phyloP scores from a whole-genome alignment of 208 protist genomes.

The Endotrypanum monterogeii region DNA sequence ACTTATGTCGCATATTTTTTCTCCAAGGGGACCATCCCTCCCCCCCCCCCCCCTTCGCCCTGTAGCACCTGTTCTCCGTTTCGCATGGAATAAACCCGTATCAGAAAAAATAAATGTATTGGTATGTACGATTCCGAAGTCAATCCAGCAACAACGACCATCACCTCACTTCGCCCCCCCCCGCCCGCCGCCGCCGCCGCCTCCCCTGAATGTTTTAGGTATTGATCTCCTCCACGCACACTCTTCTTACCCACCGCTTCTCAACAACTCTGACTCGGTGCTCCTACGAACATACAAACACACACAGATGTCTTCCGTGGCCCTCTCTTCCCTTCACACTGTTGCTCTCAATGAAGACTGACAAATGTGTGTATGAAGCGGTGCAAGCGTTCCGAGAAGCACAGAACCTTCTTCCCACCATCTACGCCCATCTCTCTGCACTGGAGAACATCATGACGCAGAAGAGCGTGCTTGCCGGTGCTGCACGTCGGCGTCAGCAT shows the following conservation, averaged over 20 bases:
- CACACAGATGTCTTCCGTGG: not conserved
- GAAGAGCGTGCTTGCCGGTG: slow-evolving; percentile 40
- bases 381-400: slow-evolving; percentile 72
- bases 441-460: slow-evolving; percentile 61
- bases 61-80: not conserved
- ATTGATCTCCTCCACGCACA: not conserved
- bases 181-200: too few species aligned
- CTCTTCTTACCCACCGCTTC: not conserved
- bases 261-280: not conserved
- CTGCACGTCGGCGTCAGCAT: slow-evolving; percentile 38
- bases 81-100: not conserved
- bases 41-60: not conserved
- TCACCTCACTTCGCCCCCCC: too few species aligned
- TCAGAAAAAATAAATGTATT: too few species aligned
- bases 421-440: slow-evolving; percentile 49
- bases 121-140: too few species aligned
- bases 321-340: not conserved
- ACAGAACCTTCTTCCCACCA: slow-evolving; percentile 52
- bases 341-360: slow-evolving; percentile 5
- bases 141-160: too few species aligned
- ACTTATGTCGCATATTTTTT: too few species aligned
- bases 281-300: not conserved
- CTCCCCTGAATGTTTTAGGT: not conserved
- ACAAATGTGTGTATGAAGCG: slow-evolving; percentile 23
- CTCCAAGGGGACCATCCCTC: not conserved